Conservation (phyloP, 23 red algal species). For the Gracilaria gracilis region DNA sequence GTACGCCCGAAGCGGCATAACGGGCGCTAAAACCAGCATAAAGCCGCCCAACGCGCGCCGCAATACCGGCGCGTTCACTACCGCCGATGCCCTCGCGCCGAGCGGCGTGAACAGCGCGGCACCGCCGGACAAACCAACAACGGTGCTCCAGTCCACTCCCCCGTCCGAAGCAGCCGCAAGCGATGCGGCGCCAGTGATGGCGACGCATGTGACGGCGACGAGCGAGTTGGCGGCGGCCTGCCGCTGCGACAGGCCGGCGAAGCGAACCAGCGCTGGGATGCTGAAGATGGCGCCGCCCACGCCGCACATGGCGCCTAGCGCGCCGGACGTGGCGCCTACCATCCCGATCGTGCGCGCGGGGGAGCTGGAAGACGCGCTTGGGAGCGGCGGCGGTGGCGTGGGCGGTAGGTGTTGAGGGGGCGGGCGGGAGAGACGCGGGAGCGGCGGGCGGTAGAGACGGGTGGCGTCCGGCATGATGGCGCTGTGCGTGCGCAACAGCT, state of each 20-base stretch:
- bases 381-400: background rate
- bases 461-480: conserved; percentile 20
- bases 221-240: conserved; percentile 75
- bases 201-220: conserved; percentile 74
- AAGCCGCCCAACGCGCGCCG: conserved; percentile 77
- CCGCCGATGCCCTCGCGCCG: conserved; percentile 55
- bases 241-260: conserved; percentile 62
- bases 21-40: conserved; percentile 73
- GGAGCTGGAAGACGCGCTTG: background rate
- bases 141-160: conserved; percentile 56
- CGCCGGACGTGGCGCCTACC: conserved; percentile 73
- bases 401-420: conserved; percentile 1
- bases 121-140: conserved; percentile 32
- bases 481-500: conserved; percentile 28
- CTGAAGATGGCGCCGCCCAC: conserved; percentile 89
- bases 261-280: conserved; percentile 77
- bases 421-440: background rate
- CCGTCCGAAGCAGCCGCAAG: conserved; percentile 11
- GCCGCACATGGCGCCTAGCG: conserved; percentile 76
- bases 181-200: conserved; percentile 58
- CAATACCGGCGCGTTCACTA: conserved; percentile 59
- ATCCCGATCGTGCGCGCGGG: background rate
- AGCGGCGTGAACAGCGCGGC: conserved; percentile 64
- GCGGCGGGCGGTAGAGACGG: conserved; percentile 2
- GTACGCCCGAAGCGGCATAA: conserved; percentile 68